Conservation (phyloP, 2,329 filamentous ascomycete genomes). For the Apiospora hydei region DNA sequence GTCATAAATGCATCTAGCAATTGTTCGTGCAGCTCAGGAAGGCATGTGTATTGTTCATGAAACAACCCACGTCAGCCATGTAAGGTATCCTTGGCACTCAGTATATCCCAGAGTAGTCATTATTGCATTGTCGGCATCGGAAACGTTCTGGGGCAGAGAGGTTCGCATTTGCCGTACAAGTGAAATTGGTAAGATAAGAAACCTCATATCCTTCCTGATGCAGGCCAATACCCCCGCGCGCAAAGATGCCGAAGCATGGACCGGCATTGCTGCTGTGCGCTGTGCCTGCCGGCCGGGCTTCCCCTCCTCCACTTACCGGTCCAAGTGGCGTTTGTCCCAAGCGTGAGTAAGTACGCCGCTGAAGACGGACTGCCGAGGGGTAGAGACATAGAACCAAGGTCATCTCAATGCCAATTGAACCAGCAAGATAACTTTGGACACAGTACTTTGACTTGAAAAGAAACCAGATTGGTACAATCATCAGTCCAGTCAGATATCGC, state of each 20-base stretch:
- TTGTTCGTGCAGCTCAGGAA: not conserved
- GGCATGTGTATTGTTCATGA: not conserved
- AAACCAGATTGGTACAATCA: not conserved
- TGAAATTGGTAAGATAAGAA: not conserved
- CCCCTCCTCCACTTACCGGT: conserved; percentile 25
- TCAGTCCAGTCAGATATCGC: not conserved
- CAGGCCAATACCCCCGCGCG: not conserved
- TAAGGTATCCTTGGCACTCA: not conserved
- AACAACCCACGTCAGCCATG: not conserved
- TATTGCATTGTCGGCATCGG: not conserved
- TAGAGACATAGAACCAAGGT: not conserved
- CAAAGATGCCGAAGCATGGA: not conserved
- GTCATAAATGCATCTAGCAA: not conserved
- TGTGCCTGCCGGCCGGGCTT: conserved; percentile 7
- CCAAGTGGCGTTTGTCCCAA: conserved; percentile 4
- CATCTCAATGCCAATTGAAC: not conserved
- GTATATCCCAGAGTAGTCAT: not conserved
- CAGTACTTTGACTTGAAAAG: not conserved
- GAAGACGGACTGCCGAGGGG: conserved; percentile 9
- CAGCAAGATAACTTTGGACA: not conserved
- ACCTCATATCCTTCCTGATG: not conserved
- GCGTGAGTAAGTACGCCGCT: not conserved
- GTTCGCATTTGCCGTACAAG: not conserved
- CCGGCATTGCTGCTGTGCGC: conserved; percentile 1
- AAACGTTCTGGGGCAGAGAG: not conserved